Percentiles rank a stretch among this genome's conserved stretches.
These are phyloP conservation scores for Ogataea pilisensis DNA, from an alignment of 805 yeast genomes.

Conservation along the genomic window DNA sequence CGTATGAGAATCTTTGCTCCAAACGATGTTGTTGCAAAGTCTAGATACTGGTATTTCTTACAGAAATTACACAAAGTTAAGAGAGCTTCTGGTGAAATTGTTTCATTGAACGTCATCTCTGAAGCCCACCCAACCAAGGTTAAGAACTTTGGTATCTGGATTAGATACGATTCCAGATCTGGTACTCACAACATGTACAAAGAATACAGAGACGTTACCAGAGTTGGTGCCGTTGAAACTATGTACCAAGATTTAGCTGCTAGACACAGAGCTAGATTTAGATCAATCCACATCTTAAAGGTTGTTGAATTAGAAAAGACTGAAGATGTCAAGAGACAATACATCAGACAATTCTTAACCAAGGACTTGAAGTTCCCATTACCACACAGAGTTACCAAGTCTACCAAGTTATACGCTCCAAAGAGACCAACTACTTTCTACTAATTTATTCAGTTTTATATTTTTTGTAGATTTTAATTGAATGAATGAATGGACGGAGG, in stretches of 20 bases:
- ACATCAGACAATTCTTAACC: conserved; percentile 94
- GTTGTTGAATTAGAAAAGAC: conserved; percentile 98
- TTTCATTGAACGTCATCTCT: conserved; percentile 82
- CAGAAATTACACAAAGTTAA: conserved; percentile 99
- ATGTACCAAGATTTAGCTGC: conserved; percentile 99
- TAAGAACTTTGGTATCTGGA: conserved; percentile 99
- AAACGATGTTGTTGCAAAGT: conserved; percentile 98
- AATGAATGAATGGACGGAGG: not conserved
- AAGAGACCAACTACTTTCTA: conserved; percentile 97
- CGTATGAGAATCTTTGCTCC: conserved; percentile 99
- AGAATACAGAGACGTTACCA: conserved; percentile 99
- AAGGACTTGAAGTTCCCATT: conserved; percentile 99
- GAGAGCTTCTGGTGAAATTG: conserved; percentile 99
- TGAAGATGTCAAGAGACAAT: conserved; percentile 98
- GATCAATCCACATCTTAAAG: conserved; percentile 98
- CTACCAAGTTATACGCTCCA: conserved; percentile 82
- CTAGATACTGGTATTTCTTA: conserved; percentile 99
- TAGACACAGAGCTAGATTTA: conserved; percentile 99
- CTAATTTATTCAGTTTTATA: conserved; percentile 38
- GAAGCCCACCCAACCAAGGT: conserved; percentile 99
- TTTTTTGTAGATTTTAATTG: not conserved
- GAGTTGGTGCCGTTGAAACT: conserved; percentile 97
- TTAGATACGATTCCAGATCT: conserved; percentile 99
- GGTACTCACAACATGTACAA: conserved; percentile 99
- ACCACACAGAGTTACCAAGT: conserved; percentile 97